A percentile compares a stretch with the other conserved stretches of the same genome.
phyloP scores from a whole-genome alignment of 2,329 filamentous ascomycete genomes.

The Domatiomyces globalis region DNA sequence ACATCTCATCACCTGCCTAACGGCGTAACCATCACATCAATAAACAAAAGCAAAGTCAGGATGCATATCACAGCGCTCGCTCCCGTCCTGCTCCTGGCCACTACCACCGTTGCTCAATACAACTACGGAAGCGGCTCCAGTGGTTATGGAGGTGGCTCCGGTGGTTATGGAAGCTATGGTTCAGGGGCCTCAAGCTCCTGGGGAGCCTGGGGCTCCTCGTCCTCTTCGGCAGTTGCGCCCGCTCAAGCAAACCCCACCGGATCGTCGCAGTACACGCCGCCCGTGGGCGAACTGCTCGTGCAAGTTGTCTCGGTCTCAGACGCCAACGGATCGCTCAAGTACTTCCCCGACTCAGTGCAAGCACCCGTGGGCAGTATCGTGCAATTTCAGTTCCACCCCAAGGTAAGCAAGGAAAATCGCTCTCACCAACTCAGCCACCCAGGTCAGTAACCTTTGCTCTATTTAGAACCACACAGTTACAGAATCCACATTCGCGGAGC shows the following conservation, averaged over 20 bases:
- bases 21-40: not conserved
- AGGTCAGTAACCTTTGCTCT: not conserved
- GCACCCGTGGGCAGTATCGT: constrained; percentile 44
- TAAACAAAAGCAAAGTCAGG: not conserved
- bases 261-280: not conserved
- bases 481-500: constrained; percentile 59
- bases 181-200: not conserved
- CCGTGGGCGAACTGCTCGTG: constrained; percentile 25
- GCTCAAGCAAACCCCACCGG: not conserved
- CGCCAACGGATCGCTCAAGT: constrained; percentile 41
- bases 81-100: not conserved
- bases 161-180: not conserved
- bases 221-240: not conserved
- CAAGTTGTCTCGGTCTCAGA: constrained; percentile 54
- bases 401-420: constrained; percentile 21
- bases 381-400: constrained; percentile 38
- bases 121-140: too few species aligned
- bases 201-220: not conserved
- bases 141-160: too few species aligned
- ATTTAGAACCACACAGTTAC: constrained; percentile 63
- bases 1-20: not conserved
- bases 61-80: not conserved
- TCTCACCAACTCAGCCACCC: not conserved
- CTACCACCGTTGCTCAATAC: not conserved
- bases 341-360: constrained; percentile 51